A percentile compares a stretch with the other conserved stretches of the same genome.
Conservation (phyloP, 2,329 filamentous ascomycete species). For the Xylariaceae sp. region DNA sequence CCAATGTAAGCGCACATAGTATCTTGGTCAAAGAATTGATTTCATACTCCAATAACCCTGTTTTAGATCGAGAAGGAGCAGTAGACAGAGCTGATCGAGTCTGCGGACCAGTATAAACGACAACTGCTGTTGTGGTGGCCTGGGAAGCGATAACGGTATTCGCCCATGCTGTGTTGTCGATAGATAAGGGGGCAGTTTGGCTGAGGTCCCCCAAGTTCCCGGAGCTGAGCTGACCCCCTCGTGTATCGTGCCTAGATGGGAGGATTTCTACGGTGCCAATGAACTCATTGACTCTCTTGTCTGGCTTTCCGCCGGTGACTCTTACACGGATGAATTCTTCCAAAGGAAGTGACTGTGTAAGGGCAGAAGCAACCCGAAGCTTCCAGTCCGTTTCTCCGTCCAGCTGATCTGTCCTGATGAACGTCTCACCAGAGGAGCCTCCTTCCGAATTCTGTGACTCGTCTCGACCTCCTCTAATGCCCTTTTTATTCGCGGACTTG, state of each 20-base stretch:
- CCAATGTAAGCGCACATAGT: constrained; percentile 84
- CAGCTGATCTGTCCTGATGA: constrained; percentile 95
- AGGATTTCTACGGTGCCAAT: constrained; percentile 83
- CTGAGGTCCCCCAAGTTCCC: constrained; percentile 45
- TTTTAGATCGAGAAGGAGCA: constrained; percentile 89
- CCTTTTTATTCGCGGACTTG: constrained; percentile 45
- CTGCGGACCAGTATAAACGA: constrained; percentile 93
- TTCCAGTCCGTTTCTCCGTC: constrained; percentile 99
- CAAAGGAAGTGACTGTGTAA: constrained; percentile 79
- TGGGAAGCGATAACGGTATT: constrained; percentile 97
- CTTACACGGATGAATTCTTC: constrained; percentile 73
- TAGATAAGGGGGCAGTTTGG: constrained; percentile 77
- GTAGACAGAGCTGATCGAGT: constrained; percentile 94
- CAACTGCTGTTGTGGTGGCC: constrained; percentile 84
- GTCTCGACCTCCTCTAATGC: constrained; percentile 40
- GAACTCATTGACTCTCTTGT: constrained; percentile 94
- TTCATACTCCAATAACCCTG: constrained; percentile 90
- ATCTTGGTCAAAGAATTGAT: constrained; percentile 98
- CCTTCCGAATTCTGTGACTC: constrained; percentile 44
- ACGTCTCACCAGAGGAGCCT: constrained; percentile 79
- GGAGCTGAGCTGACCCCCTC: constrained; percentile 49
- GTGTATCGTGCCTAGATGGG: constrained; percentile 58
- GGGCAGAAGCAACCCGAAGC: constrained; percentile 81
- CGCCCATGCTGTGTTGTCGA: constrained; percentile 98
- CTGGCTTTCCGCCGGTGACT: constrained; percentile 87